A percentile compares a stretch with the other conserved stretches of the same genome.
These are phyloP conservation scores for Marasmius oreades DNA, from an alignment of 1,284 basidiomycete genomes.

Conservation along the genomic window DNA sequence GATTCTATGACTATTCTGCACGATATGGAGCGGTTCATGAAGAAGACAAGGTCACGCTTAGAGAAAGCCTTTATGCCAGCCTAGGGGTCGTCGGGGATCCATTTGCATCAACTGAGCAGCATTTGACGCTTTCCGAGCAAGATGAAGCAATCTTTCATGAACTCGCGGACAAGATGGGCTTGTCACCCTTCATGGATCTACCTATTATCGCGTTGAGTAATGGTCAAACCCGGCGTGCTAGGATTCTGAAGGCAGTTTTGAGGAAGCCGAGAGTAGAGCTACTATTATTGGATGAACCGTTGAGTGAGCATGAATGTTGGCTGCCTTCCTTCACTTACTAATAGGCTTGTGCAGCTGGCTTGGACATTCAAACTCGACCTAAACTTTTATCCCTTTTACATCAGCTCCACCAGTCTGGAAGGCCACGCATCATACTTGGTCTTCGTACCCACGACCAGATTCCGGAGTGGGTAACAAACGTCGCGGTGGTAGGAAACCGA, in stretches of 20 bases:
- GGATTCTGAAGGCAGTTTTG: constrained; percentile 80
- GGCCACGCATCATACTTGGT: constrained; percentile 72
- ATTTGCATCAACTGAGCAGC: constrained; percentile 21
- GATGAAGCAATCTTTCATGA: constrained; percentile 42
- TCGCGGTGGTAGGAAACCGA: constrained; percentile 57
- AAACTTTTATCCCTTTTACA: constrained; percentile 58
- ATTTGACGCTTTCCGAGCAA: constrained; percentile 20
- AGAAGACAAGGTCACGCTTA: constrained; percentile 72
- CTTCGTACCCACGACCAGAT: constrained; percentile 79
- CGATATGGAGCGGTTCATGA: constrained; percentile 86
- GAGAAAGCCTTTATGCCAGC: constrained; percentile 66
- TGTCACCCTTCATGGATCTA: constrained; percentile 68
- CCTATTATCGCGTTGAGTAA: constrained; percentile 85
- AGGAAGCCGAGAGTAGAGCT: constrained; percentile 54
- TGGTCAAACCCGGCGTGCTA: constrained; percentile 86
- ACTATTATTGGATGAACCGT: constrained; percentile 82
- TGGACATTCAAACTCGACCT: constrained; percentile 61
- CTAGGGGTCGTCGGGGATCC: constrained; percentile 31
- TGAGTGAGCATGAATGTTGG: constrained; percentile 46
- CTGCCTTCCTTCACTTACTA: constrained; percentile 14
- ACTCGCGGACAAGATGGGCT: constrained; percentile 49
- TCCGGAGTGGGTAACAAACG: constrained; percentile 80
- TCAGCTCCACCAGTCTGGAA: constrained; percentile 47
- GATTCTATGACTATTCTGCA: constrained; percentile 90
- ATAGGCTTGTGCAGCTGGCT: constrained; percentile 50